phyloP scores from a whole-genome alignment of 2,329 filamentous ascomycete genomes.

The Exophiala aquamarina region DNA sequence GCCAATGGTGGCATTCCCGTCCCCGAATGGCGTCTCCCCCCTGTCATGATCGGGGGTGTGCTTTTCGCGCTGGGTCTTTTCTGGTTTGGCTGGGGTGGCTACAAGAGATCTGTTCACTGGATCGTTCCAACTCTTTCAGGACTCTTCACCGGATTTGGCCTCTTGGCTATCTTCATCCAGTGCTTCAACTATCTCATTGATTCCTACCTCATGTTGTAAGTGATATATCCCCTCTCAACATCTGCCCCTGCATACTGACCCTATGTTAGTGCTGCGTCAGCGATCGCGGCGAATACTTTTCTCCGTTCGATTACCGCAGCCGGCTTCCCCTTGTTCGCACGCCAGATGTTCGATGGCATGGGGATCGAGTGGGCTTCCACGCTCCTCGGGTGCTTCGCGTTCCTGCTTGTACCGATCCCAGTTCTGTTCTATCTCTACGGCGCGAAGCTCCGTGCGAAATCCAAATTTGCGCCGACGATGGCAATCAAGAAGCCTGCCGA shows the following conservation, averaged over 20 bases:
- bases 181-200: constrained; percentile 61
- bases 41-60: constrained; percentile 53
- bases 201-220: constrained; percentile 56
- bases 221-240: constrained; percentile 11
- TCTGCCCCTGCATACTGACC: constrained; percentile 4
- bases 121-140: constrained; percentile 46
- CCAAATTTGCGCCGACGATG: constrained; percentile 40
- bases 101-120: constrained; percentile 42
- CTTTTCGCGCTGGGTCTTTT: constrained; percentile 64
- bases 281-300: constrained; percentile 52
- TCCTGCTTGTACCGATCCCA: constrained; percentile 39
- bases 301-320: constrained; percentile 43
- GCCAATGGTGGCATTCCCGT: constrained; percentile 63
- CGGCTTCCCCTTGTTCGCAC: constrained; percentile 54
- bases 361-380: constrained; percentile 45
- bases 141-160: constrained; percentile 57
- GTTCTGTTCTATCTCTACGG: constrained; percentile 38
- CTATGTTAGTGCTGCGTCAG: constrained; percentile 46
- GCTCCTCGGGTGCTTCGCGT: constrained; percentile 38
- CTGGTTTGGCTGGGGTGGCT: constrained; percentile 75
- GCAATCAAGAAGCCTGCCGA: constrained; percentile 49
- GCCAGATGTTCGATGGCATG: constrained; percentile 56
- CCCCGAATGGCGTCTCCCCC: constrained; percentile 59
- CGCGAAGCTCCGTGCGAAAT: constrained; percentile 27
- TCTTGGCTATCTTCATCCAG: constrained; percentile 59